Evolutionary conservation across 805 yeast species (phyloP), one percentile per base, ranked within the genome.

Genomic region (Pichia heedii): DNA sequence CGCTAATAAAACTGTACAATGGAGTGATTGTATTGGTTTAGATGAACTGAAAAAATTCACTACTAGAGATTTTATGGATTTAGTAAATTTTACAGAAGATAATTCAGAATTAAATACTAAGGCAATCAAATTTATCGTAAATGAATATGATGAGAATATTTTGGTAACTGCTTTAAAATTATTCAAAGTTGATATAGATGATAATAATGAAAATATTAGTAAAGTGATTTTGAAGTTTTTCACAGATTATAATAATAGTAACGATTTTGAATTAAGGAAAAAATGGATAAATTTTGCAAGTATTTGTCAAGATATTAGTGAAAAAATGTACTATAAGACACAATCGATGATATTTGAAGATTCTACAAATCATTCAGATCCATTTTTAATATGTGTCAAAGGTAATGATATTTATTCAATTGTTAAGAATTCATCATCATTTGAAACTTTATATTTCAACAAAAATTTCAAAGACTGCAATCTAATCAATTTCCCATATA

Each of bases 281-380:
- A 63, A 61, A 36, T 57, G 62, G 30, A 60, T 73, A 29, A 77
- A 81, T 47, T 73, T 89, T 45, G 81, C 79, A 45, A 70, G 84
- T 2, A 66, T 88, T 22, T 81, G 95, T 56, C 75, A 73, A 44
- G 96, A 88, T 54, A 68, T 84, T 42, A 34, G 33, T 4, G 73
- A 72, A 46, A 81, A 74, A 46, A 70, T 71, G 38, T 68, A 77
- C 18, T 70, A 72, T 45, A 93, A 84, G 53, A 20, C 44, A 12
- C 36, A 39, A 22, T 70, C 81, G 0, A 66, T 85, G 33, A 65
- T 78, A 1, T 54, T 39, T 26, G 54, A 51, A 33, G 32, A 22
- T 11, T 21, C 46, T 7, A 19, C 39, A 16, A 42, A 47, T 6
- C 58, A 54, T 12, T 37, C 27, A 4, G 54, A 54, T 34, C 53